Evolutionary conservation across 371 early-diverging fungal genomes (phyloP).

Genomic region (Cokeromyces recurvatus): DNA sequence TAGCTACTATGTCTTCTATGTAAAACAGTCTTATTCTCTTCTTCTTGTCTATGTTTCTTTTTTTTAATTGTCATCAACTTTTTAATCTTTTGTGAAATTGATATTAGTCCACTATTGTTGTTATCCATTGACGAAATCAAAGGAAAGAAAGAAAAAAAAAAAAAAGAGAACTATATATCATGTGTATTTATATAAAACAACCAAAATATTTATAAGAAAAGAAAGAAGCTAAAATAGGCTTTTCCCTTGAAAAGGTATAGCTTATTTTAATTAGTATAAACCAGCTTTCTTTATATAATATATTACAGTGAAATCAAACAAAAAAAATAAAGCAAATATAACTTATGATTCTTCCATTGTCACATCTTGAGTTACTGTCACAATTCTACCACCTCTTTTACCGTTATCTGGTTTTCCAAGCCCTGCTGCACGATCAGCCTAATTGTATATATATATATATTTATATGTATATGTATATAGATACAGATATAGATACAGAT

Average conservation of each 20-base stretch:
- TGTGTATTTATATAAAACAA: no score
- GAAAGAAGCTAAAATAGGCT: no score
- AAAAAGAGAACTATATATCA: background rate
- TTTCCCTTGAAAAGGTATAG: no score
- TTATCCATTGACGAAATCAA: conserved; percentile 1
- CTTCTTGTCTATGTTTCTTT: background rate
- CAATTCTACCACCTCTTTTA: conserved; percentile 33
- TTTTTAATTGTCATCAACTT: conserved; percentile 4
- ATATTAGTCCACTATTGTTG: no score
- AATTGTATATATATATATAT: background rate
- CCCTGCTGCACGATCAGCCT: conserved; percentile 50
- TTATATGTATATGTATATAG: no score
- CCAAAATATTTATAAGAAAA: background rate
- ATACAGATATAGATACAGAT: no score
- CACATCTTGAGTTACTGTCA: conserved; percentile 25
- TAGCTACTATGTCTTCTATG: conserved; percentile 9
- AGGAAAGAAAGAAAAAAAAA: conserved; percentile 2
- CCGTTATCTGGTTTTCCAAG: conserved; percentile 42
- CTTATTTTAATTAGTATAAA: no score
- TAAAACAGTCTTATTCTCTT: background rate
- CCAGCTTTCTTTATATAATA: no score
- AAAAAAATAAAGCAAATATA: no score
- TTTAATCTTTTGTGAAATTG: conserved; percentile 5
- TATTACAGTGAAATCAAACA: no score
- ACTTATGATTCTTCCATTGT: conserved; percentile 31